phyloP scores from a whole-genome alignment of 2,329 filamentous ascomycete species.

The Penicillium sp. region DNA sequence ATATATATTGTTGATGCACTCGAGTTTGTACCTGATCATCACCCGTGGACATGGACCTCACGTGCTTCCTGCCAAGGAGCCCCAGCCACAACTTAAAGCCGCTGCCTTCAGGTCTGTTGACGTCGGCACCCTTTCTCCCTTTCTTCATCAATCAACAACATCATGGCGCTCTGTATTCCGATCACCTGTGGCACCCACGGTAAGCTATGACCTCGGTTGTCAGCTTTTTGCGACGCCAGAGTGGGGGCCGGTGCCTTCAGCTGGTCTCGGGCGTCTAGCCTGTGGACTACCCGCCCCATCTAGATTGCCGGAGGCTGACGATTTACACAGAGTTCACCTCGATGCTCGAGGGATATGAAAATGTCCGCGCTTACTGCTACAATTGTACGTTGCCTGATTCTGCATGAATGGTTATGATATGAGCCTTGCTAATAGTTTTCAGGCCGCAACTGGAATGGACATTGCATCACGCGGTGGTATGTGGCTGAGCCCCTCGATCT shows the following conservation, averaged over 20 bases:
- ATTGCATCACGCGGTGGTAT: slow-evolving; percentile 47
- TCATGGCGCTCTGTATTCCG: slow-evolving; percentile 44
- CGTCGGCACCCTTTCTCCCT: slow-evolving; percentile 5
- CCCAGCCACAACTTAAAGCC: slow-evolving; percentile 38
- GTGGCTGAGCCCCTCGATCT: slow-evolving; percentile 5
- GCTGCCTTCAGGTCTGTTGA: slow-evolving; percentile 27
- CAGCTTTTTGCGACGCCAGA: background rate
- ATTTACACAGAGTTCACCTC: slow-evolving; percentile 43
- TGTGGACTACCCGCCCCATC: slow-evolving; percentile 7
- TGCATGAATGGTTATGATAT: background rate
- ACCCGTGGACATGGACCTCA: slow-evolving; percentile 22
- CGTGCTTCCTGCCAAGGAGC: slow-evolving; percentile 27
- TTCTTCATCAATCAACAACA: slow-evolving; percentile 8
- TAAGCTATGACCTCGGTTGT: slow-evolving; percentile 20
- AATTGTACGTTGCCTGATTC: slow-evolving; percentile 40
- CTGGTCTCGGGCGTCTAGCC: slow-evolving; percentile 11
- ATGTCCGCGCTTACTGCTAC: slow-evolving; percentile 48
- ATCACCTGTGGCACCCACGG: slow-evolving; percentile 43
- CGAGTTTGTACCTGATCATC: slow-evolving; percentile 12
- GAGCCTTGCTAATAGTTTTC: background rate
- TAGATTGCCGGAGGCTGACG: slow-evolving; percentile 16
- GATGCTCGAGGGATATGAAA: slow-evolving; percentile 47
- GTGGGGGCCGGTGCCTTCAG: slow-evolving; percentile 11
- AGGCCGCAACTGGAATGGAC: slow-evolving; percentile 48
- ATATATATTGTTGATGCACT: background rate